A percentile compares a stretch with the other conserved stretches of the same genome.
Evolutionary conservation across 345 rosid species (phyloP).

Genomic region (Gossypium turneri): DNA sequence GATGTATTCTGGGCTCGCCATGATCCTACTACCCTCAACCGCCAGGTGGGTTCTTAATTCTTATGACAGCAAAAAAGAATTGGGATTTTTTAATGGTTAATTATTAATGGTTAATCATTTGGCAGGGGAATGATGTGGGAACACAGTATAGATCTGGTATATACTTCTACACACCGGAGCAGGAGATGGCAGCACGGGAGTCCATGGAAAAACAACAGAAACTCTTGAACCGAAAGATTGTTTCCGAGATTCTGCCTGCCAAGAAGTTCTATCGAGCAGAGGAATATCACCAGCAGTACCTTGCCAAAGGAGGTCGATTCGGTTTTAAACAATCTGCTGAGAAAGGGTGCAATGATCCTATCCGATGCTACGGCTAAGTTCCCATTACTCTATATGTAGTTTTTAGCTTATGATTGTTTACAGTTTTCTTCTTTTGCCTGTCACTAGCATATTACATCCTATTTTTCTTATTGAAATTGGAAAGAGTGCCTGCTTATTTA

Average conservation of each 20-base stretch:
- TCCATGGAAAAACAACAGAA: conserved; percentile 61
- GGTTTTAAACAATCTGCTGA: conserved; percentile 68
- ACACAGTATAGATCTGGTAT: conserved; percentile 90
- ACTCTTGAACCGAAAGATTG: conserved; percentile 55
- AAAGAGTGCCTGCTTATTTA: neutral
- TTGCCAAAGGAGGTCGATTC: conserved; percentile 83
- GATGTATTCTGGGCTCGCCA: conserved; percentile 85
- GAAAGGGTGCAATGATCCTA: conserved; percentile 88
- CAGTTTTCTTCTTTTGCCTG: neutral
- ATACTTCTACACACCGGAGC: conserved; percentile 73
- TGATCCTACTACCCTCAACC: conserved; percentile 89
- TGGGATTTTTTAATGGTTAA: neutral
- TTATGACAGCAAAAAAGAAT: neutral
- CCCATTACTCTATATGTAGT: neutral
- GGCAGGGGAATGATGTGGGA: conserved; percentile 92
- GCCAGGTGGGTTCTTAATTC: conserved; percentile 54
- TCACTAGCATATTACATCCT: neutral
- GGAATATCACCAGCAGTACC: conserved; percentile 91
- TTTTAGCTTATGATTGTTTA: conserved; percentile 9
- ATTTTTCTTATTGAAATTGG: neutral
- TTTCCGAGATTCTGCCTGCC: conserved; percentile 83
- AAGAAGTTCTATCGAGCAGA: conserved; percentile 89
- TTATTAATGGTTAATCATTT: neutral
- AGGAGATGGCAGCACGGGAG: conserved; percentile 69
- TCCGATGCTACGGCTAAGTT: conserved; percentile 83